Base-by-base conservation (phyloP, 139 green algal species). In the Micractinium conductrix region DNA sequence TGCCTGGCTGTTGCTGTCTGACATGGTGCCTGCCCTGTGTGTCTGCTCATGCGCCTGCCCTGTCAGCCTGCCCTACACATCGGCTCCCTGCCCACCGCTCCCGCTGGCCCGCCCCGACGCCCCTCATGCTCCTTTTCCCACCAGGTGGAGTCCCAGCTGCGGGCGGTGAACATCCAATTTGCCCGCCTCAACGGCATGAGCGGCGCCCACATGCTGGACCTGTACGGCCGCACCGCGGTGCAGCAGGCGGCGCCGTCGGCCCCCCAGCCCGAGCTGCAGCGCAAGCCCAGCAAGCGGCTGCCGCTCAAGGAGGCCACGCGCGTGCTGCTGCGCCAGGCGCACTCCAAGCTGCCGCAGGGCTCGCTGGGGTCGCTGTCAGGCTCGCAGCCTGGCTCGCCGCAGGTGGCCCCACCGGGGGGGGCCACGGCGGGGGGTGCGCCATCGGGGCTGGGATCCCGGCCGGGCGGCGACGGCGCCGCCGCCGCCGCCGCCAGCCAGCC, bases 101-200 rank as follows among this genome's bases (percentile, higher is more conserved):
- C 73, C n/a, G 44, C 9, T 33, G 21, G 10, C 45, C n/a, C 21
- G n/a, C 28, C 74, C 68, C 9, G 4, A 50, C 2, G 6, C 28
- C 2, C 40, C 0, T 17, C 40, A 26, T 33, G 40, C 69, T 9
- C 40, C 2, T 28, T 58, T 58, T 10, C 48, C 48, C 14, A 10
- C 28, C 85, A 92, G 88, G 89, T 93, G 68, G 90, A 92, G 82
- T 73, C 78, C 22, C 80, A 91, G 84, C 74, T 93, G 55, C 78
- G 79, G 38, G 78, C 71, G 30, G 87, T 91, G 33, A 92, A 91
- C 74, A 71, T 44, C 2, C 71, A 84, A 4, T 93, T 93, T 80
- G 72, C 79, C 16, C 60, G 84, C 48, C 86, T 93, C 73, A 90
- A 87, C 48, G 90, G 88, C 58, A 48, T 84, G 65, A 37, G 81